Percentiles rank a stretch among this genome's conserved stretches.
Conservation (phyloP, 2,329 filamentous ascomycete genomes). For the Penicillium sp. region DNA sequence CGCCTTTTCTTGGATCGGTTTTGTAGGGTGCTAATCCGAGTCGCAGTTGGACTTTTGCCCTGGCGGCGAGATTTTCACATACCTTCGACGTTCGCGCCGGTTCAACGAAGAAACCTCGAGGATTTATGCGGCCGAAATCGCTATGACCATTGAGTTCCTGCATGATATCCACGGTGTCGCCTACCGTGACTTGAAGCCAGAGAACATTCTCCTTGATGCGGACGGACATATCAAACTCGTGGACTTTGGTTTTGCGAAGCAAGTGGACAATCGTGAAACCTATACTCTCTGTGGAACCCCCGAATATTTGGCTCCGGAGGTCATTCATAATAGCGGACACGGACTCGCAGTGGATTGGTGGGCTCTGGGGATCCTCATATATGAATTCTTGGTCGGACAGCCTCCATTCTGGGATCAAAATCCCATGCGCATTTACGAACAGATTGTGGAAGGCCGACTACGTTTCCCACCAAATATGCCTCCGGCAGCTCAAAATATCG, state of each 20-base stretch:
- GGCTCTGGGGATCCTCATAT: constrained; percentile 67
- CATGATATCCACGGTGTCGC: constrained; percentile 65
- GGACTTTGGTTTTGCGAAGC: constrained; percentile 69
- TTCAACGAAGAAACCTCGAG: constrained; percentile 64
- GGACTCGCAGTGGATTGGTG: constrained; percentile 69
- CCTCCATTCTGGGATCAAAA: constrained; percentile 70
- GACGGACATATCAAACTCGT: constrained; percentile 67
- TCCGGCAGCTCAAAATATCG: constrained; percentile 60
- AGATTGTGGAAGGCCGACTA: constrained; percentile 64
- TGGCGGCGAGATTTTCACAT: constrained; percentile 67
- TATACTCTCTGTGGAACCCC: constrained; percentile 68
- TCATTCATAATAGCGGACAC: constrained; percentile 65
- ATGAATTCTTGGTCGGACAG: constrained; percentile 67
- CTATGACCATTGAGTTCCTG: constrained; percentile 64
- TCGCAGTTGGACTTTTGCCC: constrained; percentile 64
- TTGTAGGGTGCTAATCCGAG: constrained; percentile 17
- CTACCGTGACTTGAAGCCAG: constrained; percentile 66
- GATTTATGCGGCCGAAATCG: constrained; percentile 68
- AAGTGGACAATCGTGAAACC: constrained; percentile 58
- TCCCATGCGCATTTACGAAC: constrained; percentile 69
- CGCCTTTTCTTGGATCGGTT: neutral
- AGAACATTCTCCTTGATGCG: constrained; percentile 66
- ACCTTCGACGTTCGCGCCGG: constrained; percentile 60
- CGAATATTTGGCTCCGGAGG: constrained; percentile 67
- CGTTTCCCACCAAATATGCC: constrained; percentile 63